Percentiles rank a stretch among this genome's conserved stretches.
Evolutionary conservation across 345 rosid genomes (phyloP).

Genomic region (Lumnitzera racemosa): DNA sequence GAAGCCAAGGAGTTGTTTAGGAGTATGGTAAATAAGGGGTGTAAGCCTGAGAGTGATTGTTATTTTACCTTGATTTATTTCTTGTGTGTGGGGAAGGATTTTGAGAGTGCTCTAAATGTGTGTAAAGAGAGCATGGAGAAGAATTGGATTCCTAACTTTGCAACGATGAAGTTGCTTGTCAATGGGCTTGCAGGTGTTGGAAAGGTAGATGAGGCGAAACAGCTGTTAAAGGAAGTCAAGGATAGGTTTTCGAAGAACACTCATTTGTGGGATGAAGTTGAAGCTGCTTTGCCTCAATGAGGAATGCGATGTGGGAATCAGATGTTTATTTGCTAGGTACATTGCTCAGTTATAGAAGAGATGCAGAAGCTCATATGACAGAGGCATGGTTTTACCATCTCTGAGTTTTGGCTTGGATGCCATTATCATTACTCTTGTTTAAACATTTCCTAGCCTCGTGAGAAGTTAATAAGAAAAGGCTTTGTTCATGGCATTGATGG

Average conservation of each 20-base stretch:
- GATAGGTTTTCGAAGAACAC: constrained; percentile 39
- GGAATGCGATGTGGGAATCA: constrained; percentile 2
- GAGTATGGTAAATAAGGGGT: constrained; percentile 44
- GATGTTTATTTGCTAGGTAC: background rate
- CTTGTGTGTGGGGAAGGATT: constrained; percentile 57
- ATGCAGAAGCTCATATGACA: too few species aligned
- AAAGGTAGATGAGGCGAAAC: constrained; percentile 55
- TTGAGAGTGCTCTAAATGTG: constrained; percentile 45
- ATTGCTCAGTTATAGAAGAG: too few species aligned
- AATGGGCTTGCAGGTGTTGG: constrained; percentile 46
- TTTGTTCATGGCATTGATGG: too few species aligned
- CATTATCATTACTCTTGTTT: too few species aligned
- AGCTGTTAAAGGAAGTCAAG: constrained; percentile 45
- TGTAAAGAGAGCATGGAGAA: constrained; percentile 60
- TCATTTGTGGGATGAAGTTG: constrained; percentile 72
- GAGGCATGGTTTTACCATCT: too few species aligned
- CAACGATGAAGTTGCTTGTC: constrained; percentile 58
- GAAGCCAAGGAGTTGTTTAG: constrained; percentile 63
- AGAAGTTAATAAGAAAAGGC: too few species aligned
- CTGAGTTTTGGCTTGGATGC: too few species aligned
- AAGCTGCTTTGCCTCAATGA: constrained; percentile 57
- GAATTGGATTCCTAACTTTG: constrained; percentile 61
- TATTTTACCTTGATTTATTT: constrained; percentile 50
- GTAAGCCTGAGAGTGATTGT: constrained; percentile 36
- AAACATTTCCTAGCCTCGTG: too few species aligned